Evolutionary conservation across 805 yeast genomes (phyloP).

Genomic region (Scheffersomyces coipomensis): DNA sequence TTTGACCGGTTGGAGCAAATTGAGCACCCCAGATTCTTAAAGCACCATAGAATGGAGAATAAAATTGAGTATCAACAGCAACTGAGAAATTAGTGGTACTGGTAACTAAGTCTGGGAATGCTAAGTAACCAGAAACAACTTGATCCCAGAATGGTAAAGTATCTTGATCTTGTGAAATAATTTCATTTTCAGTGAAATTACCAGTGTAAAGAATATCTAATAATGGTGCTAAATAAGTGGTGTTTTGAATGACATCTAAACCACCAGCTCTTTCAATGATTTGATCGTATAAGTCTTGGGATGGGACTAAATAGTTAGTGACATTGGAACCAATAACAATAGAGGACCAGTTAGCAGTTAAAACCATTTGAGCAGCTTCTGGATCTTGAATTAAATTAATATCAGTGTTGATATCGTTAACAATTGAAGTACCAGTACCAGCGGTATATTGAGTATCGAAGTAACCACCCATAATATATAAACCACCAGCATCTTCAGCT

Average conservation of each 20-base stretch:
- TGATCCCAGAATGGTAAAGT: slow-evolving; percentile 46
- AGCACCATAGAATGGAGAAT: slow-evolving; percentile 42
- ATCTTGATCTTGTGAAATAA: slow-evolving; percentile 17
- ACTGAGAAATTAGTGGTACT: slow-evolving; percentile 26
- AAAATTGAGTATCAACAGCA: slow-evolving; percentile 39
- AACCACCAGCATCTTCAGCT: slow-evolving; percentile 36
- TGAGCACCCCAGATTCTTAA: slow-evolving; percentile 37
- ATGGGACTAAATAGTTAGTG: slow-evolving; percentile 38
- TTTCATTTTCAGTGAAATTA: slow-evolving; percentile 20
- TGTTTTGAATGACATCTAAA: slow-evolving; percentile 19
- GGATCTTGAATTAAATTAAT: slow-evolving; percentile 45
- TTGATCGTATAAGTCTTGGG: slow-evolving; percentile 33
- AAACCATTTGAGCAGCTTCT: slow-evolving; percentile 44
- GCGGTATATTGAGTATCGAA: slow-evolving; percentile 39
- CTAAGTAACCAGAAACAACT: slow-evolving; percentile 36
- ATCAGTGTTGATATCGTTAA: slow-evolving; percentile 40
- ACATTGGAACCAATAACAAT: slow-evolving; percentile 41
- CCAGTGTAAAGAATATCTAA: slow-evolving; percentile 31
- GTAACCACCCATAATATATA: slow-evolving; percentile 46
- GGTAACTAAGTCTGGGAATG: slow-evolving; percentile 31
- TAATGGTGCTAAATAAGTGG: slow-evolving; percentile 26
- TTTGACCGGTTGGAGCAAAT: slow-evolving; percentile 32
- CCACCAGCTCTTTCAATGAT: slow-evolving; percentile 37
- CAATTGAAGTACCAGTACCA: slow-evolving; percentile 19
- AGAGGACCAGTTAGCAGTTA: slow-evolving; percentile 40